Percentiles rank a stretch among this genome's conserved stretches.
phyloP scores from a whole-genome alignment of 2,329 filamentous ascomycete genomes.

The Hypoxylon sp. region DNA sequence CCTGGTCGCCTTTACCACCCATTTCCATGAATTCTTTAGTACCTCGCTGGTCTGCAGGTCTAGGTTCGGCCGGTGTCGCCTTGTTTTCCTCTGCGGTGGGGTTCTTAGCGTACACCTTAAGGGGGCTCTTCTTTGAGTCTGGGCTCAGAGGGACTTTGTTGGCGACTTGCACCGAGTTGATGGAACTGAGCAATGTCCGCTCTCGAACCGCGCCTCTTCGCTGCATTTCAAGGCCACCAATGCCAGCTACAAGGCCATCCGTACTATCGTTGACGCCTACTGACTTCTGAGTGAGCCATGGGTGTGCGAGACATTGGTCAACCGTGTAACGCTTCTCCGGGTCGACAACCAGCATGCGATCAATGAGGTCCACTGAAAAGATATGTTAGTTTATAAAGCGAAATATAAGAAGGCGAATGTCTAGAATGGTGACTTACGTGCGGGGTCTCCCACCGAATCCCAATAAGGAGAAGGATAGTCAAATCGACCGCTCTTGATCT shows the following conservation, averaged over 20 bases:
- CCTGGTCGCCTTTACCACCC: slow-evolving; percentile 88
- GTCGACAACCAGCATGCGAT: slow-evolving; percentile 93
- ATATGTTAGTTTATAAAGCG: slow-evolving; percentile 37
- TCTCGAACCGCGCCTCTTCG: slow-evolving; percentile 85
- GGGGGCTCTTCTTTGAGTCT: slow-evolving; percentile 68
- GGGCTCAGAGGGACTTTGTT: slow-evolving; percentile 71
- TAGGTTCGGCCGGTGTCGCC: slow-evolving; percentile 68
- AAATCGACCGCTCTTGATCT: slow-evolving; percentile 90
- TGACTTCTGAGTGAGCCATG: slow-evolving; percentile 80
- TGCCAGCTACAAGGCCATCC: slow-evolving; percentile 89
- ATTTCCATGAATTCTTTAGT: slow-evolving; percentile 85
- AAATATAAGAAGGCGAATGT: slow-evolving; percentile 1
- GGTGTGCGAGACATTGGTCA: slow-evolving; percentile 90
- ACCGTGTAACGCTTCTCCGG: slow-evolving; percentile 87
- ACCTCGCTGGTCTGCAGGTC: slow-evolving; percentile 76
- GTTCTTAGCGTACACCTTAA: slow-evolving; percentile 85
- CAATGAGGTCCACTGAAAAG: slow-evolving; percentile 84
- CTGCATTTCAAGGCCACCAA: slow-evolving; percentile 85
- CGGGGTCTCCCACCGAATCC: slow-evolving; percentile 88
- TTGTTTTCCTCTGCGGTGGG: slow-evolving; percentile 61
- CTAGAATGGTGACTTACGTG: slow-evolving; percentile 64
- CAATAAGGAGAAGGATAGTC: slow-evolving; percentile 98
- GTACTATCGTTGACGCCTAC: slow-evolving; percentile 85
- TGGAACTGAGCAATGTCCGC: slow-evolving; percentile 84
- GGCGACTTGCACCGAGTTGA: slow-evolving; percentile 78